Conservation (phyloP, 1,284 basidiomycete genomes). For the Puccinia novopanici region DNA sequence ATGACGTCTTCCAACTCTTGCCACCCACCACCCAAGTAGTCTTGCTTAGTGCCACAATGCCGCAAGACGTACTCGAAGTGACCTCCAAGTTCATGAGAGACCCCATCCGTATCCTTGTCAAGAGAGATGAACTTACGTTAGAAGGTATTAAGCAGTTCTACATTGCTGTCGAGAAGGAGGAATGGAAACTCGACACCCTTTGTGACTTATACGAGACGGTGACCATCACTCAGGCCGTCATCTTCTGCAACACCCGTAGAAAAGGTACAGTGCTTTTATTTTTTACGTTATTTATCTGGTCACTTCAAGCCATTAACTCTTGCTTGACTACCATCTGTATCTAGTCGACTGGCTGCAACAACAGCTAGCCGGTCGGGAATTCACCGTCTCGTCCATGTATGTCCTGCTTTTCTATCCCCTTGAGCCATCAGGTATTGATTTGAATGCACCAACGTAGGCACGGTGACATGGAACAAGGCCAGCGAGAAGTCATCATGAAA, state of each 20-base stretch:
- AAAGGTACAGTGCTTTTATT: conserved; percentile 67
- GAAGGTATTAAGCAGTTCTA: conserved; percentile 99
- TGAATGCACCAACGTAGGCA: conserved; percentile 62
- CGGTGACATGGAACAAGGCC: conserved; percentile 98
- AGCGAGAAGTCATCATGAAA: conserved; percentile 97
- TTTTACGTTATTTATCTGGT: conserved; percentile 1
- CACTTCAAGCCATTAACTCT: background rate
- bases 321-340: background rate
- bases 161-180: conserved; percentile 98
- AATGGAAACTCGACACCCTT: conserved; percentile 99
- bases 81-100: conserved; percentile 99
- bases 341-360: conserved; percentile 98
- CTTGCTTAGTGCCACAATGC: conserved; percentile 89
- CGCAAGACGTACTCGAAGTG: conserved; percentile 98
- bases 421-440: conserved; percentile 54
- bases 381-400: conserved; percentile 85
- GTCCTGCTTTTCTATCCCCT: conserved; percentile 44
- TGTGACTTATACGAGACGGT: conserved; percentile 96
- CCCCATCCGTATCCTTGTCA: conserved; percentile 95
- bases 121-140: conserved; percentile 98
- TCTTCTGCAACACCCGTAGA: conserved; percentile 97
- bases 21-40: conserved; percentile 98
- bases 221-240: conserved; percentile 98
- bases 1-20: conserved; percentile 97
- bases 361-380: conserved; percentile 95